Conservation (phyloP, 371 early-diverging fungal species). For the Mortierella sp. region DNA sequence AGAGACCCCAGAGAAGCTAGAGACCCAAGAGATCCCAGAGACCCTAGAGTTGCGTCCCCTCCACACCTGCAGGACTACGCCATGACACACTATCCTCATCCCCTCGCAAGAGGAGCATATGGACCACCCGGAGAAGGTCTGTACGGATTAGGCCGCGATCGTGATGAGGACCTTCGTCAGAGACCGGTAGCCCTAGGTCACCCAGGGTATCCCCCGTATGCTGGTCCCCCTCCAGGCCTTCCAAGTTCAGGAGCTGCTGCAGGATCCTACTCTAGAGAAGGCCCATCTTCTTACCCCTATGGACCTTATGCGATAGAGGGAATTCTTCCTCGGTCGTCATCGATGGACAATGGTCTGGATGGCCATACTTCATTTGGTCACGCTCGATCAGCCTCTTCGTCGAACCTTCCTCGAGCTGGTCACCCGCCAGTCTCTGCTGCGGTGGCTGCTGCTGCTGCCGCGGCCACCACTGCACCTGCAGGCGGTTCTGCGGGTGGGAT, state of each 20-base stretch:
- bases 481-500: neutral
- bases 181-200: neutral
- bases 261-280: neutral
- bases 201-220: neutral
- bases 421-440: neutral
- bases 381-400: neutral
- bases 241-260: neutral
- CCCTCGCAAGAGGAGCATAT: neutral
- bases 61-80: conserved; percentile 19
- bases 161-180: conserved; percentile 1
- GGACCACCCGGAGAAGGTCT: neutral
- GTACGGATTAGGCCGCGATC: neutral
- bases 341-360: neutral
- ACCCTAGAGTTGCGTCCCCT: conserved; percentile 10
- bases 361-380: conserved; percentile 7
- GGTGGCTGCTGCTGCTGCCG: neutral
- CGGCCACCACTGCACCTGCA: neutral
- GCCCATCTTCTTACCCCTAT: neutral
- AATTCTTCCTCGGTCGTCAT: neutral
- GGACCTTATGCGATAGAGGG: neutral
- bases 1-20: neutral
- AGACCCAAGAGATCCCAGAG: neutral
- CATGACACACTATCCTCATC: neutral
- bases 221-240: neutral
- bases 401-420: neutral